Conservation (phyloP, 1,284 basidiomycete species). For the Trichosporon faecale region DNA sequence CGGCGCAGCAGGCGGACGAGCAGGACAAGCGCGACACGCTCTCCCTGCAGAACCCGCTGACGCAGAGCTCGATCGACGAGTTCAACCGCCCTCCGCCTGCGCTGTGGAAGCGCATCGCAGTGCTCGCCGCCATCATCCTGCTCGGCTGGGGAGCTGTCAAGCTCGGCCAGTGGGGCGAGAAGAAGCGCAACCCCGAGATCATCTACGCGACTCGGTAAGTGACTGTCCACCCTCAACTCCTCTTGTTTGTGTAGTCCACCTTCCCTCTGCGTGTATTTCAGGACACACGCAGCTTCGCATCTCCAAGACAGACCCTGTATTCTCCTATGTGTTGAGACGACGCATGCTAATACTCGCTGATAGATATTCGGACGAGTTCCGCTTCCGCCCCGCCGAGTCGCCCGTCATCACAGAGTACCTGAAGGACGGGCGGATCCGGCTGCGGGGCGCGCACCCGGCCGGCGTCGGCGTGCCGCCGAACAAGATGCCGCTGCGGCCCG, state of each 20-base stretch:
- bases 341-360: not conserved
- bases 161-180: constrained; percentile 24
- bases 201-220: constrained; percentile 51
- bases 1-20: constrained; percentile 10
- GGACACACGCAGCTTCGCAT: not conserved
- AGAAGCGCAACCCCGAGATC: constrained; percentile 35
- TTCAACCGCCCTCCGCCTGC: constrained; percentile 47
- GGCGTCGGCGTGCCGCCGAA: constrained; percentile 44
- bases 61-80: constrained; percentile 30
- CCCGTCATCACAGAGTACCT: constrained; percentile 53
- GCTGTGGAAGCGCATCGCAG: constrained; percentile 42
- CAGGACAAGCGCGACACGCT: constrained; percentile 17
- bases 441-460: constrained; percentile 50
- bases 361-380: constrained; percentile 53
- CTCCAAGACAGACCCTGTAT: not conserved
- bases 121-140: constrained; percentile 37
- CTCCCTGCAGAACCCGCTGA: constrained; percentile 17
- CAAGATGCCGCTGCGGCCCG: constrained; percentile 18
- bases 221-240: not conserved
- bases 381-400: constrained; percentile 52
- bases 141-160: constrained; percentile 41
- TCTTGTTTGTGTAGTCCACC: not conserved
- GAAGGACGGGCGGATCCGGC: constrained; percentile 48
- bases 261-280: not conserved
- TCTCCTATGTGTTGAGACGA: not conserved